A percentile compares a stretch with the other conserved stretches of the same genome.
phyloP scores from a whole-genome alignment of 495 filamentous ascomycete genomes.

The Lasiosphaeria hispida region DNA sequence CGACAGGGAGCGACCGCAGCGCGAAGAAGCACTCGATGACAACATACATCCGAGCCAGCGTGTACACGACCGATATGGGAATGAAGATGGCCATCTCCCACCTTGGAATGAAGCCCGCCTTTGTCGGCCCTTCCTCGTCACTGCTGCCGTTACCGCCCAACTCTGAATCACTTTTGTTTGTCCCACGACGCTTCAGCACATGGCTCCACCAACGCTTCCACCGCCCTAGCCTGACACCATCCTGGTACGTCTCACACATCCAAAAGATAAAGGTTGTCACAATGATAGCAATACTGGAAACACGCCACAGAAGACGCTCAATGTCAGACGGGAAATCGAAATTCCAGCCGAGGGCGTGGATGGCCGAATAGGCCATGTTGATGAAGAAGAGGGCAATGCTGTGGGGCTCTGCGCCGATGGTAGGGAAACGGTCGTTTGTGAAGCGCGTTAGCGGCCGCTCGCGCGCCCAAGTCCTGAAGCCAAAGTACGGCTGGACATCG shows the following conservation, averaged over 20 bases:
- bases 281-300: conserved; percentile 11
- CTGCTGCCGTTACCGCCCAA: no score
- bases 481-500: conserved; percentile 16
- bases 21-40: no score
- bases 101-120: no score
- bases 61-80: no score
- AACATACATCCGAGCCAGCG: no score
- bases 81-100: no score
- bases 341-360: conserved; percentile 41
- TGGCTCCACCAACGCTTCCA: conserved; percentile 2
- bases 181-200: no score
- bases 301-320: conserved; percentile 34
- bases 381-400: conserved; percentile 11
- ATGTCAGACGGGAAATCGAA: conserved; percentile 36
- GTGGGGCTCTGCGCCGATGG: neutral
- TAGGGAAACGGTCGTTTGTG: conserved; percentile 20
- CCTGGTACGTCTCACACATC: conserved; percentile 14
- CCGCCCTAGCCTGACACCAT: conserved; percentile 11
- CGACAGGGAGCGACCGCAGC: no score
- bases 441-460: conserved; percentile 18
- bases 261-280: conserved; percentile 17
- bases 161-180: no score
- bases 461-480: neutral
- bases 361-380: conserved; percentile 27
- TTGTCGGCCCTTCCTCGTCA: no score